These are phyloP conservation scores for Capsicum pubescens DNA, from an alignment of 257 asterid genomes.

Conservation along the genomic window DNA sequence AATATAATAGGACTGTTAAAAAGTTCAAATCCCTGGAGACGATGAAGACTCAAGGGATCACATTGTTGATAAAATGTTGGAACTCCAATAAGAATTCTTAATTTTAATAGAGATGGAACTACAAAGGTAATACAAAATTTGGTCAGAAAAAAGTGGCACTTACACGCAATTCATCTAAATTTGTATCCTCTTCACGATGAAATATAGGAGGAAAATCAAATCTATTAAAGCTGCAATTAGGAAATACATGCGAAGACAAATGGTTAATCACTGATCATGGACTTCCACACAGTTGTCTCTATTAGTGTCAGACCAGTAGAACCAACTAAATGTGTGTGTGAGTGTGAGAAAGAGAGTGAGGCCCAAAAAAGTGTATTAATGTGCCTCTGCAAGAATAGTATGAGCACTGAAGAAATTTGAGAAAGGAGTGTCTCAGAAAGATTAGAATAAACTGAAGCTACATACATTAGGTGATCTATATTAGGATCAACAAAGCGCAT, in stretches of 20 bases:
- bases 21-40: neutral
- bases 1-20: conserved; percentile 19
- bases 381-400: neutral
- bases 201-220: conserved; percentile 95
- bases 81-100: neutral
- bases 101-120: conserved; percentile 19
- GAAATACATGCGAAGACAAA: neutral
- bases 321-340: neutral
- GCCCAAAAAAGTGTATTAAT: neutral
- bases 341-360: neutral
- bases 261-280: neutral
- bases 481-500: conserved; percentile 91
- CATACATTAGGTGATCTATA: conserved; percentile 90
- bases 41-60: neutral
- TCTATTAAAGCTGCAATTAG: conserved; percentile 76
- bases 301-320: neutral
- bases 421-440: neutral
- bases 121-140: conserved; percentile 19
- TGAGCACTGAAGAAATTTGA: conserved; percentile 1
- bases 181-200: conserved; percentile 80
- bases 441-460: conserved; percentile 27
- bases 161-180: conserved; percentile 93
- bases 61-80: neutral
- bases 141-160: conserved; percentile 42
- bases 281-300: neutral